Evolutionary conservation across 106 monocot species (phyloP).

Genomic region (Hemerocallis citrina): DNA sequence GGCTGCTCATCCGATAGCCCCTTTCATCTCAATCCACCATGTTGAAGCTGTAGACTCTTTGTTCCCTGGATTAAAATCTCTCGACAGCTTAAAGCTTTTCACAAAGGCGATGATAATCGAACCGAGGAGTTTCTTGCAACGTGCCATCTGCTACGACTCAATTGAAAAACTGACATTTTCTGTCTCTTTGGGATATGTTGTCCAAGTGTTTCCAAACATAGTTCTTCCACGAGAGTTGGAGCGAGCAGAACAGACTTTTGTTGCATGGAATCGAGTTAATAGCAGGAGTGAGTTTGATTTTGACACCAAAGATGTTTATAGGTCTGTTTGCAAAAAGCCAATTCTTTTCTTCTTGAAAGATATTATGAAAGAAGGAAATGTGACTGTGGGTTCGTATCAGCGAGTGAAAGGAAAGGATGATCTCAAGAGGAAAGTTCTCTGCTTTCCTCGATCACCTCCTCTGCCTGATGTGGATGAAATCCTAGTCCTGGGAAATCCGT

Average conservation of each 20-base stretch:
- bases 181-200: slow-evolving; percentile 76
- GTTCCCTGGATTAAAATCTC: slow-evolving; percentile 65
- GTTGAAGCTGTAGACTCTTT: slow-evolving; percentile 75
- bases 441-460: slow-evolving; percentile 67
- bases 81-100: slow-evolving; percentile 65
- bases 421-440: slow-evolving; percentile 72
- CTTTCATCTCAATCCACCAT: slow-evolving; percentile 85
- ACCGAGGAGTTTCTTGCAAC: slow-evolving; percentile 65
- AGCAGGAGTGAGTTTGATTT: slow-evolving; percentile 71
- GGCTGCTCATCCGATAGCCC: slow-evolving; percentile 79
- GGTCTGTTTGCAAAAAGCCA: slow-evolving; percentile 69
- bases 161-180: slow-evolving; percentile 45
- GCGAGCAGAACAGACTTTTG: slow-evolving; percentile 67
- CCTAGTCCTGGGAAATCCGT: slow-evolving; percentile 29
- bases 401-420: slow-evolving; percentile 34
- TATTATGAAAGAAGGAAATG: slow-evolving; percentile 44
- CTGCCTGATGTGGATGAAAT: slow-evolving; percentile 51
- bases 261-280: slow-evolving; percentile 56
- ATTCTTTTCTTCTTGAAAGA: slow-evolving; percentile 70
- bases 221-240: slow-evolving; percentile 79
- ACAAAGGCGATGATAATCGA: slow-evolving; percentile 61
- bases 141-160: slow-evolving; percentile 62
- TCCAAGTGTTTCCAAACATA: slow-evolving; percentile 71
- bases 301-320: slow-evolving; percentile 65
- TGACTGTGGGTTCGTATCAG: slow-evolving; percentile 40